These are phyloP conservation scores for Cerioporus squamosus DNA, from an alignment of 1,284 basidiomycete genomes.

Conservation along the genomic window DNA sequence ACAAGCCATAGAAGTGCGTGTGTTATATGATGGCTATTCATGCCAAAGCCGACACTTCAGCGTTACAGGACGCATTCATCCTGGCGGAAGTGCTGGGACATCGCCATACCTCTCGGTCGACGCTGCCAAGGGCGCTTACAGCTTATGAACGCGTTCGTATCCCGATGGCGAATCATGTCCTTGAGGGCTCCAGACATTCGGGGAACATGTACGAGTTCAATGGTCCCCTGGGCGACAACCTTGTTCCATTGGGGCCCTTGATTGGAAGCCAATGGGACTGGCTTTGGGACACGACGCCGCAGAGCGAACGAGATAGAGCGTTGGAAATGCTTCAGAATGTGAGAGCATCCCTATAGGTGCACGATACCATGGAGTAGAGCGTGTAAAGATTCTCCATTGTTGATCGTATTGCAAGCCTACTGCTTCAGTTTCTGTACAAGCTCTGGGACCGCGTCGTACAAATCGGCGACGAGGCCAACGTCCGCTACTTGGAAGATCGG, in stretches of 20 bases:
- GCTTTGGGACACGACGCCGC: slow-evolving; percentile 28
- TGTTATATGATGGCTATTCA: background rate
- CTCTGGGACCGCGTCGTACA: slow-evolving; percentile 89
- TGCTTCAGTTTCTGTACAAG: slow-evolving; percentile 82
- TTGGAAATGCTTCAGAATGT: background rate
- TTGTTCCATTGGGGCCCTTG: slow-evolving; percentile 22
- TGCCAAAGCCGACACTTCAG: background rate
- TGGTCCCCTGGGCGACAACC: slow-evolving; percentile 21
- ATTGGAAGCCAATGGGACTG: slow-evolving; percentile 34
- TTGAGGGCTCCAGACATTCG: slow-evolving; percentile 47
- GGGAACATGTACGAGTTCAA: slow-evolving; percentile 42
- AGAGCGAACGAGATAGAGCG: slow-evolving; percentile 23
- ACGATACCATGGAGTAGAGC: background rate
- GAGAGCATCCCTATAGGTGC: too few relatives aligned
- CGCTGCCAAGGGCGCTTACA: slow-evolving; percentile 42
- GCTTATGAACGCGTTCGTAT: slow-evolving; percentile 52
- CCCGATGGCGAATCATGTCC: slow-evolving; percentile 46
- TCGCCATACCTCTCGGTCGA: slow-evolving; percentile 40
- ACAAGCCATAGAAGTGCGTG: slow-evolving; percentile 37
- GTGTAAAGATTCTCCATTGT: background rate
- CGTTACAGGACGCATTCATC: slow-evolving; percentile 54
- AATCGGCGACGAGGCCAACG: slow-evolving; percentile 90
- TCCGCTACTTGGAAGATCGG: slow-evolving; percentile 99
- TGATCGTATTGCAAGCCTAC: background rate
- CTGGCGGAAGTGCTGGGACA: slow-evolving; percentile 53